A percentile compares a stretch with the other conserved stretches of the same genome.
phyloP scores from a whole-genome alignment of 2,329 filamentous ascomycete species.

The Beauveria medogensis region DNA sequence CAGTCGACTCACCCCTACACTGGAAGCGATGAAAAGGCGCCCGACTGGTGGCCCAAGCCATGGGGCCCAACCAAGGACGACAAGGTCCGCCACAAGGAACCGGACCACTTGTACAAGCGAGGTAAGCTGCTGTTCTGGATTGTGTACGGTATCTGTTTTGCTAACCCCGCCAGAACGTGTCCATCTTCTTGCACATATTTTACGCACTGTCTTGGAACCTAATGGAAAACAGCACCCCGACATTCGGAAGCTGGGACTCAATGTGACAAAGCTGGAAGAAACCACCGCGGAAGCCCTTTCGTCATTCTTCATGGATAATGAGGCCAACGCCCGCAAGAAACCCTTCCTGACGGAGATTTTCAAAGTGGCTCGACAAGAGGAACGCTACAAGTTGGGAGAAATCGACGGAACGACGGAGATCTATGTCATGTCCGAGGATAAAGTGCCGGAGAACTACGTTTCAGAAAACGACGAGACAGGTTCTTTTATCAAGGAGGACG shows the following conservation, averaged over 20 bases:
- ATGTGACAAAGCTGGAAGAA: slow-evolving; percentile 48
- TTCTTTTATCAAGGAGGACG: slow-evolving; percentile 35
- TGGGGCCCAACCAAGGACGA: slow-evolving; percentile 43
- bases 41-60: slow-evolving; percentile 59
- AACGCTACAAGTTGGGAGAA: slow-evolving; percentile 46
- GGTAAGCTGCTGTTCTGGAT: slow-evolving; percentile 37
- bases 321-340: slow-evolving; percentile 47
- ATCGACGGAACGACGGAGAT: slow-evolving; percentile 43
- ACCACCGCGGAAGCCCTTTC: slow-evolving; percentile 50
- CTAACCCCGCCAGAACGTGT: slow-evolving; percentile 42
- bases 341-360: slow-evolving; percentile 53
- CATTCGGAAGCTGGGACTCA: slow-evolving; percentile 45
- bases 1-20: slow-evolving; percentile 69
- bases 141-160: neutral
- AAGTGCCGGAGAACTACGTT: slow-evolving; percentile 37
- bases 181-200: slow-evolving; percentile 49
- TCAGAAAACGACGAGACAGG: slow-evolving; percentile 38
- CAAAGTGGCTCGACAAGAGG: slow-evolving; percentile 49
- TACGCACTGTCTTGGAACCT: slow-evolving; percentile 48
- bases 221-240: slow-evolving; percentile 40
- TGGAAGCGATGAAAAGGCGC: slow-evolving; percentile 51
- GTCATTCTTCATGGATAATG: slow-evolving; percentile 49
- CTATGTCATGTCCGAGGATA: slow-evolving; percentile 45
- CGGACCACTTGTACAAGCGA: slow-evolving; percentile 62
- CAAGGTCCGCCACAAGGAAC: slow-evolving; percentile 60